Evolutionary conservation across 2,329 filamentous ascomycete species (phyloP).

Genomic region (Pseudocercospora pini-densiflorae): DNA sequence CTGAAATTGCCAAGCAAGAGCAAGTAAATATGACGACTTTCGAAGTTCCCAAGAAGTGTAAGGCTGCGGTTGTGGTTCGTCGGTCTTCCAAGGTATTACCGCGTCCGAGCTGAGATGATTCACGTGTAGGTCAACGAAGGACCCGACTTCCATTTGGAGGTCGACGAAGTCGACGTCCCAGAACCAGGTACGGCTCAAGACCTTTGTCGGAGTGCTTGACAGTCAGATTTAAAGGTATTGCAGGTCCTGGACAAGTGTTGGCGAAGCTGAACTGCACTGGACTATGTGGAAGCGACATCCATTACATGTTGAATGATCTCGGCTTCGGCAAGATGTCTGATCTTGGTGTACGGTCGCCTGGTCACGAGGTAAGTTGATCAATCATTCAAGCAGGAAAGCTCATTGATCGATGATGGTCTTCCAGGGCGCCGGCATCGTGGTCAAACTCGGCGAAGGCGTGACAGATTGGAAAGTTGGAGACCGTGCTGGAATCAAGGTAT

Average conservation of each 20-base stretch:
- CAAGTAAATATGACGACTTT: not conserved
- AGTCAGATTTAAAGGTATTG: not conserved
- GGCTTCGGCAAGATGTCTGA: constrained; percentile 46
- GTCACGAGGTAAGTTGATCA: constrained; percentile 50
- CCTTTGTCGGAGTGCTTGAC: not conserved
- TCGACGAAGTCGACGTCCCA: constrained; percentile 55
- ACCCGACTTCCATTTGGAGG: constrained; percentile 53
- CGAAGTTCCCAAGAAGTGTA: constrained; percentile 54
- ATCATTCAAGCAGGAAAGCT: not conserved
- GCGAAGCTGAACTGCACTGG: constrained; percentile 61
- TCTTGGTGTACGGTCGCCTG: constrained; percentile 36
- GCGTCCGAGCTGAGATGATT: constrained; percentile 35
- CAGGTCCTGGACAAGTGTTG: constrained; percentile 56
- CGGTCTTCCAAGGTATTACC: not conserved
- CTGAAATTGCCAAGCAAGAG: no score
- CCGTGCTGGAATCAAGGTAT: constrained; percentile 50
- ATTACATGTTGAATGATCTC: constrained; percentile 61
- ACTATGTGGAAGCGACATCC: constrained; percentile 60
- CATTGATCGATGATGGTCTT: not conserved
- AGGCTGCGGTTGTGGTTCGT: constrained; percentile 52
- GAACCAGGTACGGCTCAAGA: constrained; percentile 44
- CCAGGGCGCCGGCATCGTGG: constrained; percentile 57
- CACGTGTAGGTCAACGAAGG: constrained; percentile 48
- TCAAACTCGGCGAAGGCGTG: constrained; percentile 59
- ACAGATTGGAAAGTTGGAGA: constrained; percentile 59